phyloP scores from a whole-genome alignment of 1,139 yeast genomes.

The Zygoascus sp. region DNA sequence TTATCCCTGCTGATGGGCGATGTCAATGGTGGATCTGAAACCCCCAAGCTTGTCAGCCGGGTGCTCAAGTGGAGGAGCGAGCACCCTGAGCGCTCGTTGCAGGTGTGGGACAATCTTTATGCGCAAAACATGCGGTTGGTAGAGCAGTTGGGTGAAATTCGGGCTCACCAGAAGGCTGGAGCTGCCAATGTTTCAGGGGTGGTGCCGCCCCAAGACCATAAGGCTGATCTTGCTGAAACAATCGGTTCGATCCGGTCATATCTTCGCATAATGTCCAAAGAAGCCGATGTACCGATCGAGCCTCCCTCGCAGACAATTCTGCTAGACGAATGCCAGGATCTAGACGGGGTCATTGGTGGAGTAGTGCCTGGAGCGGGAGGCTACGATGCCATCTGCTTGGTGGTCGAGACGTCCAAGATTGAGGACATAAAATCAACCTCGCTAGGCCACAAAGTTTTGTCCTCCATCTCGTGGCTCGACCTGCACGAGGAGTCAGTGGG shows the following conservation, averaged over 20 bases:
- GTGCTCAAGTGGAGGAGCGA: constrained; percentile 65
- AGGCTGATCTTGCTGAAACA: constrained; percentile 5
- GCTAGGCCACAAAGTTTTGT: constrained; percentile 22
- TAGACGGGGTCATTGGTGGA: constrained; percentile 82
- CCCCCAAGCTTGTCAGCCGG: constrained; percentile 79
- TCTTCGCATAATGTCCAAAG: constrained; percentile 54
- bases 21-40: constrained; percentile 85
- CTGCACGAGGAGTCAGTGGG: constrained; percentile 35
- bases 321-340: constrained; percentile 52
- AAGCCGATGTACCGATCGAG: constrained; percentile 82
- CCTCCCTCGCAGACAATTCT: constrained; percentile 71
- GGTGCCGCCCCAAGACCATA: neutral
- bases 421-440: constrained; percentile 39
- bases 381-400: constrained; percentile 78
- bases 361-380: constrained; percentile 99
- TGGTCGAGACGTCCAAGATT: constrained; percentile 51
- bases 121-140: constrained; percentile 57
- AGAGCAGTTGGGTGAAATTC: constrained; percentile 34
- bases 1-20: constrained; percentile 85
- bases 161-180: constrained; percentile 3
- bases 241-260: constrained; percentile 45
- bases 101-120: constrained; percentile 54
- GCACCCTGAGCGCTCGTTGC: constrained; percentile 47
- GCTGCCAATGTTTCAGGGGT: no score
- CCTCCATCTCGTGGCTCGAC: constrained; percentile 34